Evolutionary conservation across 148 eudicot species (phyloP), one percentile per base, ranked within the genome.

Genomic region (Polygonum aviculare): DNA sequence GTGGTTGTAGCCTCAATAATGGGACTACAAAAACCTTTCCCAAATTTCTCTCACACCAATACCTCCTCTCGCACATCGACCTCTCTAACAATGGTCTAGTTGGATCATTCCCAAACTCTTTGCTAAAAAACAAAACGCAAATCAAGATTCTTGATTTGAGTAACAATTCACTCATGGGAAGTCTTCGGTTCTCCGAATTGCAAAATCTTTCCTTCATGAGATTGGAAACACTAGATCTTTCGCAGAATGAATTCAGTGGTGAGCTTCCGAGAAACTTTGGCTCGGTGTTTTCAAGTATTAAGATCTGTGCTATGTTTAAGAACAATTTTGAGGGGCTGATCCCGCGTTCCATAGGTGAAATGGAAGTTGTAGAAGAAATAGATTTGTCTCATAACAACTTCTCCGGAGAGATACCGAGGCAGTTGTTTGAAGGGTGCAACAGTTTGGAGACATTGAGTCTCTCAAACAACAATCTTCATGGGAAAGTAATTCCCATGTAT

Each of bases 31-130:
- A 21, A 60, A 11, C 38, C 67, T 60, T 60, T 4, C 77, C 71
- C 18, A 59, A 8, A 18, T 60, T 75, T 40, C 71, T 75, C 36
- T 2, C 39, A 5, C 7, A 59, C 16, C 77, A 57, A 5, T 5
- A 60, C 9, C 26, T 18, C n/a, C 77, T 75, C 1, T n/a, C 3
- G 1, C 0, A 3, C 15, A 5, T 78, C 11, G 60, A 49, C 36
- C 79, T 78, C 49, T 78, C 74, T 8, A 2, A 75, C 76, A 82
- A 78, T 44, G 44, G n/a, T 31, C 7, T 78, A 0, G 41, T 0
- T 19, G 73, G 76, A 2, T 7, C n/a, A 0, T 78, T 82, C 49
- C 84, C 84, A 5, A 16, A 48, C 22, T 79, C 76, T 76, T n/a
- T 76, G 60, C 45, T 79, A 12, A 12, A 41, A 14, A 74, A 47